Evolutionary conservation across 352 stramenopile genomes (phyloP).

Genomic region (Stramenopiles sp.): DNA sequence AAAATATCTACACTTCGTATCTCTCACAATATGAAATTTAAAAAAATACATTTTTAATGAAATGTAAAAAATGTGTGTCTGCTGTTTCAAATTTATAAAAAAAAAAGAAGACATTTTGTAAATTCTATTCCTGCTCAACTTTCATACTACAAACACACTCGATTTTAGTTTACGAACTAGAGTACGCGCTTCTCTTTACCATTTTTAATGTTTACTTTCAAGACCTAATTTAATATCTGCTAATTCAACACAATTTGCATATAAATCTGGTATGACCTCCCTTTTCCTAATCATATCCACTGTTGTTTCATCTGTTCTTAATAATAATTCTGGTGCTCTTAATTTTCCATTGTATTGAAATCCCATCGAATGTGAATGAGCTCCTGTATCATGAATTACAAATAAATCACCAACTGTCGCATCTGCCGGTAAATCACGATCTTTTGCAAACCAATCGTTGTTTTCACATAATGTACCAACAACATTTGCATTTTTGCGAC

Average conservation of each 20-base stretch:
- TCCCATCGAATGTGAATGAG: conserved; percentile 67
- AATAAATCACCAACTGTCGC: conserved; percentile 56
- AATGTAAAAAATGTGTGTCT: too few species aligned
- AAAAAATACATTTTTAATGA: too few species aligned
- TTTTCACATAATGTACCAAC: conserved; percentile 65
- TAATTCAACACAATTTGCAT: conserved; percentile 12
- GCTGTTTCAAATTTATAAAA: too few species aligned
- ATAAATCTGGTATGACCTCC: conserved; percentile 18
- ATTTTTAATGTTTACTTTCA: not conserved
- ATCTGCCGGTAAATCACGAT: conserved; percentile 34
- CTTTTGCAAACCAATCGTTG: conserved; percentile 69
- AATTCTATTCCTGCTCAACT: too few species aligned
- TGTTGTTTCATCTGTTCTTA: conserved; percentile 6
- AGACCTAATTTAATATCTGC: not conserved
- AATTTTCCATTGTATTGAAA: conserved; percentile 77
- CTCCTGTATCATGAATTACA: conserved; percentile 62
- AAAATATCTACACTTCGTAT: too few species aligned
- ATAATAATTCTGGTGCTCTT: conserved; percentile 52
- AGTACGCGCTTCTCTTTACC: too few species aligned
- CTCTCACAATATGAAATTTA: too few species aligned
- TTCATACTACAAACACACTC: too few species aligned
- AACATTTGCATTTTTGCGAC: conserved; percentile 27
- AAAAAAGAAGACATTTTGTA: too few species aligned
- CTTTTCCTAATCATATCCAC: conserved; percentile 16
- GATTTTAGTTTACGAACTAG: too few species aligned